These are phyloP conservation scores for Malassezia sp. DNA, from an alignment of 1,284 basidiomycete genomes.

Conservation along the genomic window DNA sequence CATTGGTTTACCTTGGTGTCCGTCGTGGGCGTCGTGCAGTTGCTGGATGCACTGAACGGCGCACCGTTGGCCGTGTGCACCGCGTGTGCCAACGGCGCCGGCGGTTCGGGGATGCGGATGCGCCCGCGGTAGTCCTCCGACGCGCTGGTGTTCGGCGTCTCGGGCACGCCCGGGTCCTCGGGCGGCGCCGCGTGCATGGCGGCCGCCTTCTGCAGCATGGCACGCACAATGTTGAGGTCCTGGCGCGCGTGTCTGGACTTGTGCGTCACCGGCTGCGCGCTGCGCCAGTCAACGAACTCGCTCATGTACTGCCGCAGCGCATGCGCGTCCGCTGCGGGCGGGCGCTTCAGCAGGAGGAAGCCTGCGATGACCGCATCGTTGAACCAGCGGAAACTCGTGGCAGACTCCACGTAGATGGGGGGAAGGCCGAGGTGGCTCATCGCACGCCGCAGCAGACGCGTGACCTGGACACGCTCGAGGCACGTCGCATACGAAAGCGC, in stretches of 20 bases:
- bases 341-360: conserved; percentile 31
- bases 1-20: no score
- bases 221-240: conserved; percentile 4
- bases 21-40: no score
- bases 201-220: conserved; percentile 6
- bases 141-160: neutral
- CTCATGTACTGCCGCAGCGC: conserved; percentile 21
- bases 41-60: no score
- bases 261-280: neutral
- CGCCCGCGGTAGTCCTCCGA: no score
- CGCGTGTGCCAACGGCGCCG: no score
- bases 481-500: conserved; percentile 27
- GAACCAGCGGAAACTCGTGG: conserved; percentile 36
- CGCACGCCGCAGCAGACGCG: conserved; percentile 28
- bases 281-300: conserved; percentile 9
- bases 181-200: no score
- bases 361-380: conserved; percentile 31
- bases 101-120: neutral
- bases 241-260: neutral
- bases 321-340: conserved; percentile 22
- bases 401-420: conserved; percentile 18
- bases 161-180: no score
- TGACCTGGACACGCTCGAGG: conserved; percentile 29
- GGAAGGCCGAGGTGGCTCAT: conserved; percentile 20
- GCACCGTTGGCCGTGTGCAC: no score